Percentiles rank a stretch among this genome's conserved stretches.
phyloP scores from a whole-genome alignment of 169 alveolate species.

The Babesia bigemina region DNA sequence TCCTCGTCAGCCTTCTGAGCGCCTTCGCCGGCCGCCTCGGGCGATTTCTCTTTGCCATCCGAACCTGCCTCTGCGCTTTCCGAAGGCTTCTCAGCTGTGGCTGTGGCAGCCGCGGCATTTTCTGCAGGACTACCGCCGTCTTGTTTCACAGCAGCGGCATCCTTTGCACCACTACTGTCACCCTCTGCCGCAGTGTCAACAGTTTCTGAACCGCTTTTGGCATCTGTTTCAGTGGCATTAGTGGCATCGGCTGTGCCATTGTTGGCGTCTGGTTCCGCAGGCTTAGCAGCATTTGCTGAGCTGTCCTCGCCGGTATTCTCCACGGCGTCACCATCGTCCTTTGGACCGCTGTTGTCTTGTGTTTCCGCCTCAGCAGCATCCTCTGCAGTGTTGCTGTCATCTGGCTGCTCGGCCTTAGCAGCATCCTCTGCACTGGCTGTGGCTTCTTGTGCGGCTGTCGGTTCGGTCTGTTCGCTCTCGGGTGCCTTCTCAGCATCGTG shows the following conservation, averaged over 20 bases:
- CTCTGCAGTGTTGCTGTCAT: not conserved
- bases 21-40: not conserved
- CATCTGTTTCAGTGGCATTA: not conserved
- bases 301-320: not conserved
- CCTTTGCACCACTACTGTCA: too few relatives aligned
- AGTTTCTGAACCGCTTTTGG: too few relatives aligned
- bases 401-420: not conserved
- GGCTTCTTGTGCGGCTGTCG: not conserved
- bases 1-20: conserved; percentile 6
- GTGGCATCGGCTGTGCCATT: not conserved
- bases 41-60: not conserved
- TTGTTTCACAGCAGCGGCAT: too few relatives aligned
- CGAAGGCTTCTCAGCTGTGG: not conserved
- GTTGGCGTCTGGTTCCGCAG: not conserved
- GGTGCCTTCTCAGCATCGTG: not conserved
- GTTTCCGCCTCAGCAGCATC: not conserved
- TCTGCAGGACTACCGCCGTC: too few relatives aligned
- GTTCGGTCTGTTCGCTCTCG: not conserved
- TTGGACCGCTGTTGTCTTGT: not conserved
- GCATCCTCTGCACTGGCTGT: not conserved
- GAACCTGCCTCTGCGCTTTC: not conserved
- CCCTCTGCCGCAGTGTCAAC: too few relatives aligned
- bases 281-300: not conserved
- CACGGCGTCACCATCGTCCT: not conserved
- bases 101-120: not conserved